Conservation (phyloP, 768 basidiomycete genomes). For the Russula brevipes region DNA sequence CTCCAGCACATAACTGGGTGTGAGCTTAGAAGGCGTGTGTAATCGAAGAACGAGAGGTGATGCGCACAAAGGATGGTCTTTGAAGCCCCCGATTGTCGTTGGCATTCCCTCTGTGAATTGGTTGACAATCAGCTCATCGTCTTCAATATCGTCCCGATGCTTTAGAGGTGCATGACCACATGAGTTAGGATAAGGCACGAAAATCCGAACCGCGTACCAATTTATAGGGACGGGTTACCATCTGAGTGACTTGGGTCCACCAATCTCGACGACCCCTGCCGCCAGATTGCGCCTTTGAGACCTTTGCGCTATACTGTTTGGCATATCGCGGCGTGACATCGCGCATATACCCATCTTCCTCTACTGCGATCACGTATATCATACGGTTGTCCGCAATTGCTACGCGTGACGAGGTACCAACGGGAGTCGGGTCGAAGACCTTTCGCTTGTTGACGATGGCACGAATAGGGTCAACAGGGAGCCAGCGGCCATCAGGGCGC, state of each 20-base stretch:
- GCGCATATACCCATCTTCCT: constrained; percentile 88
- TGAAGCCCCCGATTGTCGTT: constrained; percentile 83
- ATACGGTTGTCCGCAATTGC: constrained; percentile 67
- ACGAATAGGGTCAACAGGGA: constrained; percentile 87
- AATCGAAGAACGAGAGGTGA: not conserved
- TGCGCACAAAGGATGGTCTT: constrained; percentile 85
- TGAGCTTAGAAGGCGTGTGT: not conserved
- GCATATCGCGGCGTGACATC: constrained; percentile 93
- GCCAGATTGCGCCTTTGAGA: constrained; percentile 72
- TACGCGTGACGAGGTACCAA: constrained; percentile 21
- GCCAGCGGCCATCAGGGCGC: constrained; percentile 84
- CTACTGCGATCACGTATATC: constrained; percentile 88
- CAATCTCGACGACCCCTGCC: constrained; percentile 68
- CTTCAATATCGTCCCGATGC: constrained; percentile 92
- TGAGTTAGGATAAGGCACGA: not conserved
- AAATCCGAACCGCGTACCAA: constrained; percentile 47
- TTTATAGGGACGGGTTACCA: constrained; percentile 70
- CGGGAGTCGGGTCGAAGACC: constrained; percentile 61
- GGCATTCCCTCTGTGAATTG: constrained; percentile 93
- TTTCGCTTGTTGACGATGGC: constrained; percentile 74
- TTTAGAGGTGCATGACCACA: constrained; percentile 31
- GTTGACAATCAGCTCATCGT: constrained; percentile 74
- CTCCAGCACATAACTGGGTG: constrained; percentile 67
- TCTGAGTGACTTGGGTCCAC: constrained; percentile 71
- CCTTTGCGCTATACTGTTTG: constrained; percentile 70